Evolutionary conservation across 768 basidiomycete species (phyloP).

Genomic region (Calocybe cyanea): DNA sequence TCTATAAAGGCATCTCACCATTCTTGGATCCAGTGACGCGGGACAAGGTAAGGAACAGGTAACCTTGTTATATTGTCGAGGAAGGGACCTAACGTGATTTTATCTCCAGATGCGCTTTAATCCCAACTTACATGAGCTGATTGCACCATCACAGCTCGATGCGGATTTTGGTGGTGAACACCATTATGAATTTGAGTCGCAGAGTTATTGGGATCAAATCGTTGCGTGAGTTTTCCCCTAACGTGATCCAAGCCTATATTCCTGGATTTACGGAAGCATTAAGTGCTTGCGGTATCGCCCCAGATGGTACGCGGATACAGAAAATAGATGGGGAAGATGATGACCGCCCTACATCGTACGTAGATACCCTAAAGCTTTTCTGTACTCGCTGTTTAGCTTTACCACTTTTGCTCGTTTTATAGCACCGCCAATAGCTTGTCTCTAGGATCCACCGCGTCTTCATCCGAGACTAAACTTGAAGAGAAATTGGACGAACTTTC

Average conservation of each 20-base stretch:
- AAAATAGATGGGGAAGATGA: slow-evolving; percentile 8
- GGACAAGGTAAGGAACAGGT: slow-evolving; percentile 59
- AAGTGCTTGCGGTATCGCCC: slow-evolving; percentile 53
- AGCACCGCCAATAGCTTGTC: no score
- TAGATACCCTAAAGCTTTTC: no score
- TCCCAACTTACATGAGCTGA: slow-evolving; percentile 71
- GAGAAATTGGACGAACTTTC: no score
- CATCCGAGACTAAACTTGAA: no score
- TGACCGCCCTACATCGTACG: background rate
- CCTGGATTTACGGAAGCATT: slow-evolving; percentile 1
- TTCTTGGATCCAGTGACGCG: slow-evolving; percentile 87
- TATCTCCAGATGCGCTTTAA: slow-evolving; percentile 77
- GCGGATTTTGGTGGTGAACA: slow-evolving; percentile 79
- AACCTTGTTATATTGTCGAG: background rate
- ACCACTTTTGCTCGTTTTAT: no score
- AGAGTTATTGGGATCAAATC: slow-evolving; percentile 77
- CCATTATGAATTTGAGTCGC: slow-evolving; percentile 68
- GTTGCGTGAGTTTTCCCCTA: slow-evolving; percentile 46
- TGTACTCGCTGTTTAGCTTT: no score
- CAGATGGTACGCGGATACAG: slow-evolving; percentile 48
- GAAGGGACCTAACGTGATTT: background rate
- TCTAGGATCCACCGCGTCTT: no score
- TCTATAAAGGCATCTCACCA: slow-evolving; percentile 81
- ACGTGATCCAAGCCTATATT: background rate
- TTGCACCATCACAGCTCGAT: slow-evolving; percentile 74